phyloP scores from a whole-genome alignment of 352 stramenopile genomes.

The Blastocystis sp. region DNA sequence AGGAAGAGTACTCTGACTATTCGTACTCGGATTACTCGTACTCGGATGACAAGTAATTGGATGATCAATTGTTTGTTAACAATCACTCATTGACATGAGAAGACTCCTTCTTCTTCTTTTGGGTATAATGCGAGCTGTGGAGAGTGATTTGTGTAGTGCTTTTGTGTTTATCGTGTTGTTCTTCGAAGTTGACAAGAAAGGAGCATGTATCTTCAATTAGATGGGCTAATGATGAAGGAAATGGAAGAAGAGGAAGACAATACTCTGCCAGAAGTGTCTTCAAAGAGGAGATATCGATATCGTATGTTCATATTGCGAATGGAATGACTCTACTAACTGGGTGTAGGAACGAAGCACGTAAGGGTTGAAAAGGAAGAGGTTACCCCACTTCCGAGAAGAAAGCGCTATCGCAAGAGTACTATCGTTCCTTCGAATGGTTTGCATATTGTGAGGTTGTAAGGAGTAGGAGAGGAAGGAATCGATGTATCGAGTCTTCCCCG shows the following conservation, averaged over 20 bases:
- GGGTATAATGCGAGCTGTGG: not conserved
- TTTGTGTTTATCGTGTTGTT: not conserved
- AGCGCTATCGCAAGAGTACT: not conserved
- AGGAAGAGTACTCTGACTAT: constrained; percentile 32
- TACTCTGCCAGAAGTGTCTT: not conserved
- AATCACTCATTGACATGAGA: not conserved
- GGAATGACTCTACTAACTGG: not conserved
- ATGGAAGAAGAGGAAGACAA: too few species aligned
- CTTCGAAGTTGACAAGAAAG: not conserved
- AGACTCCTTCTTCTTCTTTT: not conserved
- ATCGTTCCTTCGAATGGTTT: not conserved
- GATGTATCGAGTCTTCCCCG: too few species aligned
- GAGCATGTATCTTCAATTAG: not conserved
- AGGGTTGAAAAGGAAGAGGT: not conserved
- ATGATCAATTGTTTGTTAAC: constrained; percentile 25
- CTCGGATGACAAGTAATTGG: constrained; percentile 32
- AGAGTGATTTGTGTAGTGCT: not conserved
- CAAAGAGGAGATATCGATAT: not conserved
- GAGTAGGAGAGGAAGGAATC: too few species aligned
- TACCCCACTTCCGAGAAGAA: not conserved
- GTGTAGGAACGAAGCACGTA: not conserved
- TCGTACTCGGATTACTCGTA: constrained; percentile 70
- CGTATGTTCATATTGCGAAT: not conserved
- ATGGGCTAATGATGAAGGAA: too few species aligned
- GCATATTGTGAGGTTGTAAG: too few species aligned